Evolutionary conservation across 257 asterid genomes (phyloP).

Genomic region (Leptodermis oblonga): DNA sequence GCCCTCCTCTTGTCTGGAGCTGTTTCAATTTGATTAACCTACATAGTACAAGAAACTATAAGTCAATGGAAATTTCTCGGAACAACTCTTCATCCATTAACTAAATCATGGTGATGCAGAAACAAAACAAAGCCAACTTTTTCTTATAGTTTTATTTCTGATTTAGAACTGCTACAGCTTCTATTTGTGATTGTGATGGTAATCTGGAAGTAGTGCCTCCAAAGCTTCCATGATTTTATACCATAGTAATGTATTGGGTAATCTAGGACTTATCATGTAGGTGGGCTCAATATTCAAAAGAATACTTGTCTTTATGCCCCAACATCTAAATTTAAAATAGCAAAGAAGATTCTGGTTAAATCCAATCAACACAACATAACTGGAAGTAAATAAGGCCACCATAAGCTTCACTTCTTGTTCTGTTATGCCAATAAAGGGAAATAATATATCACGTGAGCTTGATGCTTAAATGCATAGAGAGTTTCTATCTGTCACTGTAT

Average conservation of each 20-base stretch:
- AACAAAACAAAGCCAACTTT: no score
- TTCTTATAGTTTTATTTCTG: no score
- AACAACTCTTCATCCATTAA: neutral
- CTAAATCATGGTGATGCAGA: neutral
- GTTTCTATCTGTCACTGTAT: constrained; percentile 12
- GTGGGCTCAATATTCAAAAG: no score
- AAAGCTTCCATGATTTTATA: no score
- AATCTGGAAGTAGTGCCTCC: no score
- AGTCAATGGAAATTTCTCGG: neutral
- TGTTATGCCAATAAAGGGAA: neutral
- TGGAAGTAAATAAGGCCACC: neutral
- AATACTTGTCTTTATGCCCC: no score
- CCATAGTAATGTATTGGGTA: no score
- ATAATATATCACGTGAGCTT: neutral
- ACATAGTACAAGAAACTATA: constrained; percentile 16
- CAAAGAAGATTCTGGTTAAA: neutral
- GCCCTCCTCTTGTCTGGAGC: constrained; percentile 63
- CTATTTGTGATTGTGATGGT: no score
- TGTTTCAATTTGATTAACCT: constrained; percentile 66
- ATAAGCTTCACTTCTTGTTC: neutral
- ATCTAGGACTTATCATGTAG: no score
- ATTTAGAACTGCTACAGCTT: no score
- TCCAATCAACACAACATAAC: neutral
- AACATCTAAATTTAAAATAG: neutral
- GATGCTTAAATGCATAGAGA: constrained; percentile 8